Conservation (phyloP, 805 yeast genomes). For the Cyberlindnera xylosilytica region DNA sequence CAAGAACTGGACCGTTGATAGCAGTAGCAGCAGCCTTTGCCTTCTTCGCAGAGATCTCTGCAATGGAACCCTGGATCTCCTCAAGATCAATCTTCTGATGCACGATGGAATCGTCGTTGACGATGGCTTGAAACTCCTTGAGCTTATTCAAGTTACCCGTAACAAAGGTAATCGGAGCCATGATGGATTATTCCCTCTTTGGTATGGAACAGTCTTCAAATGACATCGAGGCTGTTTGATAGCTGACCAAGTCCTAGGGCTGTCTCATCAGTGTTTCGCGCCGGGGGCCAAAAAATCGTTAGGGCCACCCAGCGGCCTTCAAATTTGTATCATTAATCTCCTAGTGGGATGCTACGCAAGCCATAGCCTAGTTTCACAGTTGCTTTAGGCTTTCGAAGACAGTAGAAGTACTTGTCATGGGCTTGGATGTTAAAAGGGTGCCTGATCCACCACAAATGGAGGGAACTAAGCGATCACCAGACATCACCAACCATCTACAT, state of each 20-base stretch:
- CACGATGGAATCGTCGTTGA: slow-evolving; percentile 48
- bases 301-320: neutral
- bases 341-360: no score
- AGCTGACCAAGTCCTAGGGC: neutral
- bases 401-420: no score
- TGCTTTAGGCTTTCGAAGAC: no score
- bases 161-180: slow-evolving; percentile 55
- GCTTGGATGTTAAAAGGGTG: no score
- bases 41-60: slow-evolving; percentile 78
- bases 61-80: slow-evolving; percentile 87
- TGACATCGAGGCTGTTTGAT: neutral
- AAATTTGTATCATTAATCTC: no score
- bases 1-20: slow-evolving; percentile 77
- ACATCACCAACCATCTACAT: no score
- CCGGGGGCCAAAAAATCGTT: neutral
- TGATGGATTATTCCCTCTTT: neutral
- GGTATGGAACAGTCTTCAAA: neutral
- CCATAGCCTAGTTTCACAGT: no score
- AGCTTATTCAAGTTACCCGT: slow-evolving; percentile 90
- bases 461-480: no score
- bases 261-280: slow-evolving; percentile 13
- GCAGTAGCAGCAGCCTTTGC: slow-evolving; percentile 67
- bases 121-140: slow-evolving; percentile 76
- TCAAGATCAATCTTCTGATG: slow-evolving; percentile 76
- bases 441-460: no score